phyloP scores from a whole-genome alignment of 495 filamentous ascomycete species.

The Daldinia childiae region DNA sequence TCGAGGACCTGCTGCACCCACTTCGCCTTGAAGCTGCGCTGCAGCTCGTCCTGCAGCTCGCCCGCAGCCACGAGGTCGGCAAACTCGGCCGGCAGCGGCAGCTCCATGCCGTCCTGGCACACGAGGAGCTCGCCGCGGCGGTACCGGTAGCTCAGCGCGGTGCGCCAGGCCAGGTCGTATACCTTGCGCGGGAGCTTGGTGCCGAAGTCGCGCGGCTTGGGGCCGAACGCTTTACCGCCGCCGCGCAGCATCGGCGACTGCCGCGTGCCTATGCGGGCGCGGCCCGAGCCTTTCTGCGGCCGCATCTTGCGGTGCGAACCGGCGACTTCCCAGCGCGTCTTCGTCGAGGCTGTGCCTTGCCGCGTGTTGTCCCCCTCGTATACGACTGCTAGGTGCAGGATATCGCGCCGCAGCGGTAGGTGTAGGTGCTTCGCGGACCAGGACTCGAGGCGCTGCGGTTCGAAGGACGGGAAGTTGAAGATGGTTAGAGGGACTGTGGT shows the following conservation, averaged over 20 bases:
- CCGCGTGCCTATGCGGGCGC: slow-evolving; percentile 79
- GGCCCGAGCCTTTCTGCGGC: slow-evolving; percentile 85
- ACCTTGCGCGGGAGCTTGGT: slow-evolving; percentile 86
- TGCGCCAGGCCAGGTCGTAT: slow-evolving; percentile 96
- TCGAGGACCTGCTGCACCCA: slow-evolving; percentile 72
- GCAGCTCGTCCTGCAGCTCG: slow-evolving; percentile 47
- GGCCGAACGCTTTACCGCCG: slow-evolving; percentile 87
- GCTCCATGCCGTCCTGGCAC: slow-evolving; percentile 74
- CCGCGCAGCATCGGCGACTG: slow-evolving; percentile 85
- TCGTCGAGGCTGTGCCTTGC: slow-evolving; percentile 85
- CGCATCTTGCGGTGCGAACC: slow-evolving; percentile 80
- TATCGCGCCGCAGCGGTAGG: slow-evolving; percentile 87
- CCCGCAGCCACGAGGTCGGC: slow-evolving; percentile 37
- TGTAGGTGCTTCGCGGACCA: slow-evolving; percentile 84
- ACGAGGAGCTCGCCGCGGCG: slow-evolving; percentile 85
- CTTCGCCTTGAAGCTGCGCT: slow-evolving; percentile 61
- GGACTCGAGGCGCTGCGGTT: slow-evolving; percentile 79
- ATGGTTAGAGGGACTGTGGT: slow-evolving; percentile 79
- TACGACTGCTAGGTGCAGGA: slow-evolving; percentile 90
- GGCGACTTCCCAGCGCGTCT: slow-evolving; percentile 84
- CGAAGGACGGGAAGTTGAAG: slow-evolving; percentile 89
- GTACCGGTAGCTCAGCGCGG: slow-evolving; percentile 91
- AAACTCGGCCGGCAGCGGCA: slow-evolving; percentile 61
- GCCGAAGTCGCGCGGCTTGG: slow-evolving; percentile 87
- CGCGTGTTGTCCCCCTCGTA: slow-evolving; percentile 92